A percentile compares a stretch with the other conserved stretches of the same genome.
These are phyloP conservation scores for Alternaria hordeiaustralica DNA, from an alignment of 2,329 filamentous ascomycete species.

Conservation along the genomic window DNA sequence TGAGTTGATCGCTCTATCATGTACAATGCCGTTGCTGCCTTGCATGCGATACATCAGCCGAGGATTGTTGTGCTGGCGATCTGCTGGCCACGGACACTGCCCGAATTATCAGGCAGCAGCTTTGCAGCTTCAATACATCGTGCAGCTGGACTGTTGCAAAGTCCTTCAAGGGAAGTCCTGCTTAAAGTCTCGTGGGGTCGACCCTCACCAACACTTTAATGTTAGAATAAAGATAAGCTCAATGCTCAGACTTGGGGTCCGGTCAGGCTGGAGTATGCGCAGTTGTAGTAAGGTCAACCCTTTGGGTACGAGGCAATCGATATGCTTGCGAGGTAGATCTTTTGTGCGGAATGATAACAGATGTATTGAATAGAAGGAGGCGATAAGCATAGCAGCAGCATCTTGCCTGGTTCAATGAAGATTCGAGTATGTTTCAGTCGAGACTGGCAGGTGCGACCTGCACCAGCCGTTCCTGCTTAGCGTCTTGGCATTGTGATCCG, in stretches of 20 bases:
- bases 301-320: neutral
- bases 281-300: neutral
- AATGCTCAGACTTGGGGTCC: neutral
- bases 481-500: neutral
- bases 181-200: neutral
- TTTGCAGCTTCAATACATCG: neutral
- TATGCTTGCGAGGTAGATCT: neutral
- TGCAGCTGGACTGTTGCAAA: neutral
- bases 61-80: neutral
- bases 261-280: neutral
- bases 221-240: neutral
- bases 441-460: neutral
- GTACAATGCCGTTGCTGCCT: neutral
- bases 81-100: neutral
- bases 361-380: neutral
- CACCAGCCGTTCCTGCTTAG: neutral
- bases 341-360: neutral
- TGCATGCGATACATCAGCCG: neutral
- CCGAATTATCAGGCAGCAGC: neutral
- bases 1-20: neutral
- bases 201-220: neutral
- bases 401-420: neutral
- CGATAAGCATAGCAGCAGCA: neutral
- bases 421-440: neutral
- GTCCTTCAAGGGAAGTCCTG: neutral